phyloP scores from a whole-genome alignment of 2,329 filamentous ascomycete genomes.

The Penicillium corylophilum region DNA sequence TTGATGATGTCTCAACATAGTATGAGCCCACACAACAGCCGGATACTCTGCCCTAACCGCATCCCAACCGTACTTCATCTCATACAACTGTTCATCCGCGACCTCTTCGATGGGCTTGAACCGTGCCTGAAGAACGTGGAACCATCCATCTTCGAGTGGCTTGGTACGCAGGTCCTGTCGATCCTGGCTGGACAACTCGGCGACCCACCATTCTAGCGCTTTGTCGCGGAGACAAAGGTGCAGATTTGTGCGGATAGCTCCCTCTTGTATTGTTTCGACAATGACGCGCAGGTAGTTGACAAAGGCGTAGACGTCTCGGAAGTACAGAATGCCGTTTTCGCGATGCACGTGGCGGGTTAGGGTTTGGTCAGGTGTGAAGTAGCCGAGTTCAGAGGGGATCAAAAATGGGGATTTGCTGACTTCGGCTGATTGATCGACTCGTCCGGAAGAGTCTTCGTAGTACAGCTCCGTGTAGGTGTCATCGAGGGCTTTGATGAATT shows the following conservation, averaged over 20 bases:
- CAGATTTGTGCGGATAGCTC: neutral
- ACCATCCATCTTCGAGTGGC: conserved; percentile 1
- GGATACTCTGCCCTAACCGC: neutral
- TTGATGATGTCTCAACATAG: neutral
- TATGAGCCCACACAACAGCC: neutral
- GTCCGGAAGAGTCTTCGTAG: neutral
- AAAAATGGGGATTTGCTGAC: neutral
- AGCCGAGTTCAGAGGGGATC: neutral
- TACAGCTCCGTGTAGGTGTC: neutral
- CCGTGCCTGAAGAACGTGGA: neutral
- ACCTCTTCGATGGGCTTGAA: neutral
- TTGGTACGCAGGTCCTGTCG: neutral
- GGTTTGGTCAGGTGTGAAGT: neutral
- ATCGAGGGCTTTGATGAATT: neutral
- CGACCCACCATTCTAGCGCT: neutral
- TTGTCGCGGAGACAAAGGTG: neutral
- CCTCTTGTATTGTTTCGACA: neutral
- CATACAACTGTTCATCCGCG: neutral
- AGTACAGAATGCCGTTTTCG: neutral
- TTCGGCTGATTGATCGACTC: neutral
- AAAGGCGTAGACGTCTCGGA: neutral
- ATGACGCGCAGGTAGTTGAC: neutral
- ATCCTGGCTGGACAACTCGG: neutral
- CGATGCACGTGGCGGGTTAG: neutral
- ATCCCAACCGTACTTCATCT: neutral